Conservation (phyloP, 2,329 filamentous ascomycete species). For the Fusarium dlaminii region DNA sequence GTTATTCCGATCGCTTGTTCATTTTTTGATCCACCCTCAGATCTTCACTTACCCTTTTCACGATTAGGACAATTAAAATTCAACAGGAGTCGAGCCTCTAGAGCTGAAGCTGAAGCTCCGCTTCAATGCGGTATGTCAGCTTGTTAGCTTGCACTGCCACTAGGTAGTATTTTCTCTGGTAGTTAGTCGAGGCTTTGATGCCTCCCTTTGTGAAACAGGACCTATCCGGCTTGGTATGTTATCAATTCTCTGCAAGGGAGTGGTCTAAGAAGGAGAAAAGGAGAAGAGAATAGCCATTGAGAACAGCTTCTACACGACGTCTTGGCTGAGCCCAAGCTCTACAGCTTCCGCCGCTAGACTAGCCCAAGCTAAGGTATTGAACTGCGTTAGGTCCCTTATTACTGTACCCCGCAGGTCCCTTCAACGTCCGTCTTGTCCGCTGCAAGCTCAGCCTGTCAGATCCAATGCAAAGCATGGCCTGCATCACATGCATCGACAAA, state of each 20-base stretch:
- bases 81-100: background rate
- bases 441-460: background rate
- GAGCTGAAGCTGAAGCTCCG: background rate
- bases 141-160: slow-evolving; percentile 5
- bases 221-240: background rate
- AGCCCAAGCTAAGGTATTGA: background rate
- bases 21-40: background rate
- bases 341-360: background rate
- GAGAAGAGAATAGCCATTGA: background rate
- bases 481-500: slow-evolving; percentile 20
- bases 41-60: background rate
- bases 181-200: background rate
- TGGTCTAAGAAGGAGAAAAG: background rate
- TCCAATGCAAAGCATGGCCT: background rate
- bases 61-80: background rate
- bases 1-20: background rate
- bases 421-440: background rate
- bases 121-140: background rate
- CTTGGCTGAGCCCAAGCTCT: background rate
- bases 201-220: background rate
- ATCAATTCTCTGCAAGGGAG: background rate
- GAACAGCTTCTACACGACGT: background rate
- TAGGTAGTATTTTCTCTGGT: background rate
- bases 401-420: slow-evolving; percentile 28
- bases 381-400: background rate